phyloP scores from a whole-genome alignment of 768 basidiomycete genomes.

The Chiua virens region DNA sequence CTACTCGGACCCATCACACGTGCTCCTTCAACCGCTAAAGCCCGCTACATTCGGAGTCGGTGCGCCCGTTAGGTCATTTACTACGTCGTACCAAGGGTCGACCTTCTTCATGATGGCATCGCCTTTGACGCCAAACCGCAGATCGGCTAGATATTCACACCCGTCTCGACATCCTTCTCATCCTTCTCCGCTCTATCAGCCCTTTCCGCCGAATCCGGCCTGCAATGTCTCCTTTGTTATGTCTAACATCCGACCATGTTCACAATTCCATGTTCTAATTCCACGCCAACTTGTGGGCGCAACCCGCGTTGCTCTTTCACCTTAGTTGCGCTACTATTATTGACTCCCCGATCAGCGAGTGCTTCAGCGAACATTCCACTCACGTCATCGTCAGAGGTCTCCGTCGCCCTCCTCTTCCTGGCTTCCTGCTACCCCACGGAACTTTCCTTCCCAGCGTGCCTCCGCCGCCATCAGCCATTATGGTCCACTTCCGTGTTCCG shows the following conservation, averaged over 20 bases:
- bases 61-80: too few relatives aligned
- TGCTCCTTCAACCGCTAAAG: too few relatives aligned
- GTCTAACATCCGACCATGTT: neutral
- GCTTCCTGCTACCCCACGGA: slow-evolving; percentile 1
- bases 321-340: slow-evolving; percentile 1
- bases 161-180: neutral
- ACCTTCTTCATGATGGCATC: too few relatives aligned
- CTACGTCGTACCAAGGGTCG: too few relatives aligned
- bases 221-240: neutral
- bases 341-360: too few relatives aligned
- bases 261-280: neutral
- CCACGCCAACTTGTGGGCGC: slow-evolving; percentile 1
- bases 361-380: neutral
- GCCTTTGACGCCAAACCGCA: too few relatives aligned
- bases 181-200: slow-evolving; percentile 4
- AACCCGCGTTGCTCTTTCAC: neutral
- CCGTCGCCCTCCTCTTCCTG: slow-evolving; percentile 3
- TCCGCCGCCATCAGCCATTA: too few relatives aligned
- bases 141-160: neutral
- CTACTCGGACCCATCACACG: too few relatives aligned
- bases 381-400: slow-evolving; percentile 6
- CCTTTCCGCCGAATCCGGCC: too few relatives aligned
- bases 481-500: slow-evolving; percentile 2
- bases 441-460: slow-evolving; percentile 9
- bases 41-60: too few relatives aligned